Conservation (phyloP, 176 grass and related monocot genomes). For the Eleusine indica region DNA sequence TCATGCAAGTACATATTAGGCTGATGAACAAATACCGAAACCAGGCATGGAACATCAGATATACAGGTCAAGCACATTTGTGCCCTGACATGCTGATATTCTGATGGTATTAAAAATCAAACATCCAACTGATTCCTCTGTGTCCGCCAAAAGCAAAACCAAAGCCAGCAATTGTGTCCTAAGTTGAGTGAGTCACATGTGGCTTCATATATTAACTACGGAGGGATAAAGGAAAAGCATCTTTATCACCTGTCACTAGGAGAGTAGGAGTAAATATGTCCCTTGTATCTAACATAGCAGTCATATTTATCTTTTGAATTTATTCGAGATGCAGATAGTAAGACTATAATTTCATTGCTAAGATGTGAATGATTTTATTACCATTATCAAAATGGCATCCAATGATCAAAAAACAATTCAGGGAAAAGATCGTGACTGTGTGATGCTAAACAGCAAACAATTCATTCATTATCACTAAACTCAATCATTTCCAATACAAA, state of each 20-base stretch:
- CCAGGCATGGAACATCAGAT: neutral
- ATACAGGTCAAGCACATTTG: constrained; percentile 1
- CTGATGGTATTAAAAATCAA: neutral
- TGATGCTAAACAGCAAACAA: neutral
- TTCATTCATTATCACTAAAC: too few species aligned
- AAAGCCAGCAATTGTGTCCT: neutral
- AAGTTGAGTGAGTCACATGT: neutral
- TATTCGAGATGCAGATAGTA: neutral
- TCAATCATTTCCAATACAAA: too few species aligned
- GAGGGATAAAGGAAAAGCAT: neutral
- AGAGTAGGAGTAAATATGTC: neutral
- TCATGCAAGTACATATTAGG: constrained; percentile 2
- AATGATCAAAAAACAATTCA: neutral
- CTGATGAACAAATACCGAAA: neutral
- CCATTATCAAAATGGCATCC: neutral
- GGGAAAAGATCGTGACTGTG: neutral
- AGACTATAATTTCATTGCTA: neutral
- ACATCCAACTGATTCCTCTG: too few species aligned
- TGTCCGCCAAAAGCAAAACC: neutral
- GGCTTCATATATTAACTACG: neutral
- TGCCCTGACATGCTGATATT: neutral
- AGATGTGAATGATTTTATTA: neutral
- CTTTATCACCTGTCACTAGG: neutral
- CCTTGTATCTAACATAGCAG: neutral
- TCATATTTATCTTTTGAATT: neutral